These are phyloP conservation scores for Heimioporus sp. DNA, from an alignment of 768 basidiomycete species.

Conservation along the genomic window DNA sequence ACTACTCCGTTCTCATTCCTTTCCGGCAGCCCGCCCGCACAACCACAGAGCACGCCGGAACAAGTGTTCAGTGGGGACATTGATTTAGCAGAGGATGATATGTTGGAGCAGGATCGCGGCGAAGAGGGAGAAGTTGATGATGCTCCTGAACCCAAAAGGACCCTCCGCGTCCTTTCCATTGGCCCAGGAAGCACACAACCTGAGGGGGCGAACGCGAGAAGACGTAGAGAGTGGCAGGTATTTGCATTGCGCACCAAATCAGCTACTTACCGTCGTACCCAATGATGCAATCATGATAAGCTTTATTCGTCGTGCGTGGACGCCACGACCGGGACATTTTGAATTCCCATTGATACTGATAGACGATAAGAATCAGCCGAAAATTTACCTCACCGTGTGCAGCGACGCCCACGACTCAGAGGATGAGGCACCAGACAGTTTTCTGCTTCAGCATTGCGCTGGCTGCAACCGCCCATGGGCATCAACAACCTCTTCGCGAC, in stretches of 20 bases:
- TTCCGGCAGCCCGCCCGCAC: conserved; percentile 31
- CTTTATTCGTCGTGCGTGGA: too few species aligned
- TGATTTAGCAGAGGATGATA: conserved; percentile 74
- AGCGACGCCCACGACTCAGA: neutral
- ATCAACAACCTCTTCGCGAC: conserved; percentile 15
- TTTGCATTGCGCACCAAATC: conserved; percentile 37
- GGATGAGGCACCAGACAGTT: conserved; percentile 9
- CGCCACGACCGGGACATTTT: neutral
- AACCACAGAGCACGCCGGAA: conserved; percentile 54
- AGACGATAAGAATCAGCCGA: too few species aligned
- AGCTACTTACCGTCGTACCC: conserved; percentile 21
- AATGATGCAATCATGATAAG: neutral
- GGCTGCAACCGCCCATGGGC: neutral
- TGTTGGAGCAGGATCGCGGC: conserved; percentile 73
- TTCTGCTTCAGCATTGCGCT: conserved; percentile 1
- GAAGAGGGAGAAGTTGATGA: conserved; percentile 82
- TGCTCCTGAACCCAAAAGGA: conserved; percentile 53
- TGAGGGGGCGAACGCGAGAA: conserved; percentile 35
- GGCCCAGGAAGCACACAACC: conserved; percentile 36
- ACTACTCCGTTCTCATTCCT: conserved; percentile 55
- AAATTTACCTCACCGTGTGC: neutral
- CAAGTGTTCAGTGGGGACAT: conserved; percentile 66
- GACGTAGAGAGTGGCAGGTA: conserved; percentile 49
- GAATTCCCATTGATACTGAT: neutral
- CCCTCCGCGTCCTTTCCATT: conserved; percentile 54